Evolutionary conservation across 495 filamentous ascomycete species (phyloP), one percentile per base, ranked within the genome.

Genomic region (Penicillium dipodomyicola): DNA sequence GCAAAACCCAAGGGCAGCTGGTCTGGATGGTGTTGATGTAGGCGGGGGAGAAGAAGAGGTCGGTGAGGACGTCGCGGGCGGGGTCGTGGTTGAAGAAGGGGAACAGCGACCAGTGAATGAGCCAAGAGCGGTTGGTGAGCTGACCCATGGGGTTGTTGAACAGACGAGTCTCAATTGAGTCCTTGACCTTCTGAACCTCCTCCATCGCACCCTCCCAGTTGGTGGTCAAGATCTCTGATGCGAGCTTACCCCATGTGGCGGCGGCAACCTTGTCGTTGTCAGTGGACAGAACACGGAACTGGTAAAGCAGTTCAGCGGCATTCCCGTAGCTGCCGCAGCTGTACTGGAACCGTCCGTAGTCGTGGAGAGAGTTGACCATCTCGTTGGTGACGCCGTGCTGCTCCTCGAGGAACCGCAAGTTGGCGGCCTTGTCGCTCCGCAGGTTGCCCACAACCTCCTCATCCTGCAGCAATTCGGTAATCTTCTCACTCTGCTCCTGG

Each of bases 21-120:
- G 95, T 96, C 79, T 98, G 94, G 71, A 98, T 97, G 63, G 92
- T 96, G 82, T 97, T 97, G 82, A 98, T 97, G 80, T 90, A 98
- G 61, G 87, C 80, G 51, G 91, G 87, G 64, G 87, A 94, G 84
- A 97, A 97, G 83, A 97, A 92, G 60, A 97, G 84, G 61, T 98
- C 94, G 74, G 92, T 89, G 63, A 97, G 82, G 61, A 80, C 83
- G 61, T 98, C 94, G 60, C 91, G 88, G 52, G 92, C 90, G 62
- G 89, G 82, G 68, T 96, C 92, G 76, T 92, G 86, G 82, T 97
- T 96, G 84, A 97, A 98, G 80, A 96, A 93, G 53, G 95, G 94
- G 84, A 97, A 98, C 55, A 98, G 84, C 41, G 88, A 86, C 94
- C 94, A 98, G 86, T 97, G 95, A 68, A 96, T 89, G 64, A 98